Base-by-base conservation (phyloP, 176 grass and related monocot species). In the Guadua angustifolia region DNA sequence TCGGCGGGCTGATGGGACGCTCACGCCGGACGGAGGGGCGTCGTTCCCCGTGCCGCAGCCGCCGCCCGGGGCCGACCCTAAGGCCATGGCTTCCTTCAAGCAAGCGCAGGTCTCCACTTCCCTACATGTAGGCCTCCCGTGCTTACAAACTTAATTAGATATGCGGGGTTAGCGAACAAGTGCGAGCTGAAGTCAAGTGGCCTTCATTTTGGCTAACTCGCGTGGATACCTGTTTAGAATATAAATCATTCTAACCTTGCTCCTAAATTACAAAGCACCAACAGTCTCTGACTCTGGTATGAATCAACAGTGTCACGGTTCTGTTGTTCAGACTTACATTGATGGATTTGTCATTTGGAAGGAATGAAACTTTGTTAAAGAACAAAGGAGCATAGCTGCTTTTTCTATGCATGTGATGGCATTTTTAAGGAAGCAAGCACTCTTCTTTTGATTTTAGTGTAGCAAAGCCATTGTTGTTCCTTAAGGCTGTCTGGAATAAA, bases 1-100 rank as follows among this genome's bases (percentile, higher is more conserved):
- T 98, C 33, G 95, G 95, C 38, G 92, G 86, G 44, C 79, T 94
- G 39, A 94, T 95, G 90, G 95, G 92, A 94, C 95, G 4, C 85
- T 94, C 13, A 64, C 92, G 22, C 81, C 88, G 19, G 88, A 92
- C 26, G 74, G 65, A 35, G 88, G 89, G 24, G 63, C 85, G 36
- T 64, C 79, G 18, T 22, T 84, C 62, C 82, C 88, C 21, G 71
- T 83, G 35, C 85, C 77, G 57, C 88, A 56, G 77, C 84, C 82
- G 72, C 65, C 84, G 36, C 85, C 71, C 6, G 73, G 73, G 61
- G 59, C 82, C 82, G 91, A 86, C 88, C 85, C 92, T 40, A 91
- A 87, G 59, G 89, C 76, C 85, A 12, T 97, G 44, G 85, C 87
- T 13, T 79, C 94, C 55, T 81, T 97, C 52, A 87, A 97, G 75